Evolutionary conservation across 2,329 filamentous ascomycete species (phyloP), one percentile per base, ranked within the genome.

Genomic region (Neofusicoccum sp.): DNA sequence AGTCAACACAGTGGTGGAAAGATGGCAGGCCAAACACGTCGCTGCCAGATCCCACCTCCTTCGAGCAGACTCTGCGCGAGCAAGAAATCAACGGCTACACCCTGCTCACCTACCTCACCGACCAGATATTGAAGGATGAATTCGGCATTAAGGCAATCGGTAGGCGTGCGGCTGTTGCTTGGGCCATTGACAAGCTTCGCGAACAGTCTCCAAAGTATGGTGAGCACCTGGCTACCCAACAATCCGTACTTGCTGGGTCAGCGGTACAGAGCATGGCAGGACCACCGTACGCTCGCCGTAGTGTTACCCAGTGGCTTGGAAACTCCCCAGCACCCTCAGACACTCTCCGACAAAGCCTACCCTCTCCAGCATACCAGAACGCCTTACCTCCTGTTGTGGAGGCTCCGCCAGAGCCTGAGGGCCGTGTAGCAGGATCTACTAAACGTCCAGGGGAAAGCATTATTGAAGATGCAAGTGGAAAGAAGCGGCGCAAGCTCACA

Each of bases 11-110:
- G 49, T 80, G 83, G 8, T 70, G 63, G 48, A 38, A 70, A 84
- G 82, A 82, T 66, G 65, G 69, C 71, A 58, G 73, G 74, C 49
- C 73, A 41, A 64, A 69, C 69, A 28, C 68, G 14, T 73, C 72
- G 61, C 75, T 86, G 6, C 84, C 86, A 4, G 79, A 89, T 54
- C 74, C 81, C 0, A 67, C 68, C 0, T 53, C 70, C 0, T 78
- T 96, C 3, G 83, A 86, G 61, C 69, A 70, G 20, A 76, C 76
- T 4, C 73, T 96, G 4, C 76, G 80, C 6, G 81, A 87, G 1
- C 81, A 90, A 59, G 80, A 86, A 6, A 78, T 93, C 4, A 84
- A 87, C 59, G 90, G 90, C 1, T 79, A 84, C 45, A 79, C 82
- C 0, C 78, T 93, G 0, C 76, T 93, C 1, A 84, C 82, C 26